Evolutionary conservation across 306 rosid genomes (phyloP).

Genomic region (Alnus rubra): DNA sequence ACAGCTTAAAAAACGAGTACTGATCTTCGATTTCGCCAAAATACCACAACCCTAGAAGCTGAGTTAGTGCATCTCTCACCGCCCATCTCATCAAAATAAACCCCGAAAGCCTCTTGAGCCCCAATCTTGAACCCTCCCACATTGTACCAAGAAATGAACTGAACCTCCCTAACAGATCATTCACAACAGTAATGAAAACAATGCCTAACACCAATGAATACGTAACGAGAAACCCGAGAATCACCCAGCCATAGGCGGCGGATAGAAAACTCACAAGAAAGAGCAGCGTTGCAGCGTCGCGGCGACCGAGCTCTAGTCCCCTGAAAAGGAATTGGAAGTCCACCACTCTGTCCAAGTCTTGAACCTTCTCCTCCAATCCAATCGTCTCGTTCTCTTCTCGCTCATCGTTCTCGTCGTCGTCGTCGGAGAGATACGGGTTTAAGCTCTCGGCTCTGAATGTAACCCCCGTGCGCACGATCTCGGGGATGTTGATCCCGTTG

Average conservation of each 20-base stretch:
- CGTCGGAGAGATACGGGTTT: constrained; percentile 18
- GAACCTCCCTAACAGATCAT: constrained; percentile 69
- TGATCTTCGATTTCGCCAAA: constrained; percentile 95
- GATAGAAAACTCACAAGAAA: constrained; percentile 71
- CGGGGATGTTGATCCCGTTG: constrained; percentile 70
- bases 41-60: constrained; percentile 93
- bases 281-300: constrained; percentile 67
- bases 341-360: constrained; percentile 44
- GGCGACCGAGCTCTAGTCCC: constrained; percentile 76
- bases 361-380: constrained; percentile 40
- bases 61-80: constrained; percentile 93
- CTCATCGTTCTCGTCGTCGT: constrained; percentile 23
- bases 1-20: constrained; percentile 91
- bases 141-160: constrained; percentile 55
- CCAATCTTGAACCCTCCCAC: constrained; percentile 90
- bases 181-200: constrained; percentile 70
- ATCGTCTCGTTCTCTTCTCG: constrained; percentile 19
- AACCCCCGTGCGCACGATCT: constrained; percentile 64
- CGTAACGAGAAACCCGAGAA: constrained; percentile 77
- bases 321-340: constrained; percentile 65
- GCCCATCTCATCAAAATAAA: constrained; percentile 97
- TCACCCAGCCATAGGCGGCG: constrained; percentile 82
- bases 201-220: constrained; percentile 87
- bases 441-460: constrained; percentile 45
- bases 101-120: constrained; percentile 89